A percentile compares a stretch with the other conserved stretches of the same genome.
phyloP scores from a whole-genome alignment of 352 stramenopile genomes.

The Phytophthora crassamura region DNA sequence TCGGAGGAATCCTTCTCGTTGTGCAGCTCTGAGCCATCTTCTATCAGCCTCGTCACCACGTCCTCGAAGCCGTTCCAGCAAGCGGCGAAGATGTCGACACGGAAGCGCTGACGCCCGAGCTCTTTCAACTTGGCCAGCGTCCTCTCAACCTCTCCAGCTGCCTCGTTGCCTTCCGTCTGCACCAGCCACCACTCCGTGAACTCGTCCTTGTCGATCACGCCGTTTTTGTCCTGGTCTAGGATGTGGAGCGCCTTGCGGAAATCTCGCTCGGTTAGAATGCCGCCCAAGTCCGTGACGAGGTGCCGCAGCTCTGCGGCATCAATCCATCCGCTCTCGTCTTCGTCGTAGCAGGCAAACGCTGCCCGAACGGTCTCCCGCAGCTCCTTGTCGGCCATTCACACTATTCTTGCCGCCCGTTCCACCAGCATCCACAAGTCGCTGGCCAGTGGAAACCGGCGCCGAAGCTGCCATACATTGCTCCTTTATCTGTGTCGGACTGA shows the following conservation, averaged over 20 bases:
- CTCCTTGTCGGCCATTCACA: slow-evolving; percentile 32
- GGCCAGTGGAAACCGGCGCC: too few relatives aligned
- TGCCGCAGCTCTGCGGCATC: slow-evolving; percentile 52
- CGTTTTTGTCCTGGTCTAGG: slow-evolving; percentile 61
- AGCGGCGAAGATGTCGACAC: slow-evolving; percentile 71
- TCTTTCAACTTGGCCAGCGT: slow-evolving; percentile 61
- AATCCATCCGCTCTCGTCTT: slow-evolving; percentile 62
- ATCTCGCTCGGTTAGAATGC: slow-evolving; percentile 55
- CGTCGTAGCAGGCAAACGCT: slow-evolving; percentile 69
- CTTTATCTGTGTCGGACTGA: too few relatives aligned
- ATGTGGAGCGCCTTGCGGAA: slow-evolving; percentile 42
- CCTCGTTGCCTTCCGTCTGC: slow-evolving; percentile 45
- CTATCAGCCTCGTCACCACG: slow-evolving; percentile 51
- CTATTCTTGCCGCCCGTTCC: slow-evolving; percentile 1
- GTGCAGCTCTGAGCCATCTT: slow-evolving; percentile 47
- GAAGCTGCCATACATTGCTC: too few relatives aligned
- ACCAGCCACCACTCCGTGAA: slow-evolving; percentile 65
- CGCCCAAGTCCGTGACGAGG: slow-evolving; percentile 65
- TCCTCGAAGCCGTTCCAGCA: slow-evolving; percentile 58
- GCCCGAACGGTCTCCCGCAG: slow-evolving; percentile 59
- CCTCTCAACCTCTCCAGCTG: slow-evolving; percentile 52
- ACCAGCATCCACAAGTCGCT: too few relatives aligned
- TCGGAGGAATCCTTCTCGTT: slow-evolving; percentile 55
- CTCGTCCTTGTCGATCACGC: slow-evolving; percentile 62
- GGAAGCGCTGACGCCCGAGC: slow-evolving; percentile 60